A percentile compares a stretch with the other conserved stretches of the same genome.
phyloP scores from a whole-genome alignment of 2,329 filamentous ascomycete species.

The Aspergillus puulaauensis region DNA sequence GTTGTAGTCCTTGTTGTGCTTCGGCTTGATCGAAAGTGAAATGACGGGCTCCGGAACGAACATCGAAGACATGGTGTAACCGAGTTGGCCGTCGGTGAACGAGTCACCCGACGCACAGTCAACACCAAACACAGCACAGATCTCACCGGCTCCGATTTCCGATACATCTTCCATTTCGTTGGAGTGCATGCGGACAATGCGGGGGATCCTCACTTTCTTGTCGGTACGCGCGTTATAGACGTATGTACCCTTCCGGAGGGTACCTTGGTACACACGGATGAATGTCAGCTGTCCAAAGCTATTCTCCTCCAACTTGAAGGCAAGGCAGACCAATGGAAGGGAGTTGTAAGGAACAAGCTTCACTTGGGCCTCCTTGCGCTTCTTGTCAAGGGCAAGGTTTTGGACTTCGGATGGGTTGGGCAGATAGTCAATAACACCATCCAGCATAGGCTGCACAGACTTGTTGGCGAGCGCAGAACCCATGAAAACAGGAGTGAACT shows the following conservation, averaged over 20 bases:
- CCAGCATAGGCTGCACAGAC: conserved; percentile 92
- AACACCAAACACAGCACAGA: conserved; percentile 96
- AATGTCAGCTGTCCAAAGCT: conserved; percentile 98
- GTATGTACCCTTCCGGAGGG: conserved; percentile 80
- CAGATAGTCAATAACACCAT: conserved; percentile 93
- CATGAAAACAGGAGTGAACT: conserved; percentile 96
- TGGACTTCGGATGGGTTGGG: conserved; percentile 87
- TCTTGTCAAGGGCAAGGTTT: conserved; percentile 84
- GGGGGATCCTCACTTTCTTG: conserved; percentile 94
- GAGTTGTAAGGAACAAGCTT: conserved; percentile 91
- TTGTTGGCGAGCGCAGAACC: conserved; percentile 94
- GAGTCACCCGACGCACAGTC: conserved; percentile 98
- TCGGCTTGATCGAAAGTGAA: conserved; percentile 94
- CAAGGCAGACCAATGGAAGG: conserved; percentile 88
- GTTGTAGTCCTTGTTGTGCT: conserved; percentile 84
- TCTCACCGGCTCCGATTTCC: conserved; percentile 93
- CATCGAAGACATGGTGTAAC: conserved; percentile 97
- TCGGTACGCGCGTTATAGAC: conserved; percentile 91
- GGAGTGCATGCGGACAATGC: conserved; percentile 98
- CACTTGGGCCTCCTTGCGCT: conserved; percentile 73
- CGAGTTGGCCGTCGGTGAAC: conserved; percentile 89
- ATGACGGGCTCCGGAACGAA: conserved; percentile 96
- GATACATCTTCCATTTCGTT: conserved; percentile 98
- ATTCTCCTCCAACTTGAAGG: conserved; percentile 98
- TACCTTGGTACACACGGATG: conserved; percentile 96